Conservation (phyloP, 2,329 filamentous ascomycete species). For the Pseudogymnoascus sp. region DNA sequence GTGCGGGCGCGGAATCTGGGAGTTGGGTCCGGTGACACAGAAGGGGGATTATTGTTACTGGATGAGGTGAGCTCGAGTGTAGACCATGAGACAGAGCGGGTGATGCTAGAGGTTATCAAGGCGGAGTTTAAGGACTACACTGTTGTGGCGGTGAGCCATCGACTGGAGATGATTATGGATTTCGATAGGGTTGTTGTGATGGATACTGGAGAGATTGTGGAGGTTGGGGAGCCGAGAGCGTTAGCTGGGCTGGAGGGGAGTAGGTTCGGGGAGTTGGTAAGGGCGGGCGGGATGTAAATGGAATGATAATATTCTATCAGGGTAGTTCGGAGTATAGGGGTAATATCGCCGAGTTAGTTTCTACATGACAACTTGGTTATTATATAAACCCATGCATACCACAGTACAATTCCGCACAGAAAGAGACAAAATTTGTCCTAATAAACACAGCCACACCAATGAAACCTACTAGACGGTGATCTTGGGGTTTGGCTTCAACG, state of each 20-base stretch:
- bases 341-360: neutral
- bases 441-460: neutral
- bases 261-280: slow-evolving; percentile 15
- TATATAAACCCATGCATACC: neutral
- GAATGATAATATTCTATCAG: neutral
- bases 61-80: slow-evolving; percentile 26
- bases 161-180: slow-evolving; percentile 25
- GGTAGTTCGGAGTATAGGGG: neutral
- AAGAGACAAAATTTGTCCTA: neutral
- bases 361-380: neutral
- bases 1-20: slow-evolving; percentile 21
- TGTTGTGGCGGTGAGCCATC: slow-evolving; percentile 26
- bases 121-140: slow-evolving; percentile 24
- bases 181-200: slow-evolving; percentile 27
- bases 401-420: neutral
- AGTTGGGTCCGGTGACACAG: slow-evolving; percentile 16
- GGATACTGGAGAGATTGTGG: slow-evolving; percentile 20
- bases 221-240: slow-evolving; percentile 9
- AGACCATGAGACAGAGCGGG: slow-evolving; percentile 20
- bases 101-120: slow-evolving; percentile 22
- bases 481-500: neutral
- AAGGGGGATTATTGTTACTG: slow-evolving; percentile 26
- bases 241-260: slow-evolving; percentile 11
- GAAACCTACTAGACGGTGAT: neutral
- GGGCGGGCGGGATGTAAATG: neutral